Conservation (phyloP, 2,329 filamentous ascomycete species). For the Hymenoscyphus repandus region DNA sequence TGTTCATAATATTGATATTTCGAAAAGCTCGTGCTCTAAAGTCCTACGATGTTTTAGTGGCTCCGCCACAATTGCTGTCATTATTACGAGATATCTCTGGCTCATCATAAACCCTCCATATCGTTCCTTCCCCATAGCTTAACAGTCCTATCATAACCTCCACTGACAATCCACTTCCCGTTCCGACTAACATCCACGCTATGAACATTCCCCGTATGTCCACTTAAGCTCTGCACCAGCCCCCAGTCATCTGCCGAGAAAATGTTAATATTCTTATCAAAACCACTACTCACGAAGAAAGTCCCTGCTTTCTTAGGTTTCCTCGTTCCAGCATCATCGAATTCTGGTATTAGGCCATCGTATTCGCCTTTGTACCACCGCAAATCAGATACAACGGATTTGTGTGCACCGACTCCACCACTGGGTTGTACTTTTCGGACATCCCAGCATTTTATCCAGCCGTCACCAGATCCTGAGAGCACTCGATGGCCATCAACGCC, state of each 20-base stretch:
- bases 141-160: conserved; percentile 88
- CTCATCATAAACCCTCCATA: conserved; percentile 44
- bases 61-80: no score
- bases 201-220: conserved; percentile 87
- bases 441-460: conserved; percentile 98
- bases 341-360: conserved; percentile 56
- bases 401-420: conserved; percentile 85
- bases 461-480: conserved; percentile 86
- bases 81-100: no score
- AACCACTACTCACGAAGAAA: conserved; percentile 85
- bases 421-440: conserved; percentile 79
- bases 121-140: conserved; percentile 94
- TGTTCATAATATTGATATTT: no score
- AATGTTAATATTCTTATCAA: conserved; percentile 92
- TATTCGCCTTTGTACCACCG: conserved; percentile 90
- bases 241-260: conserved; percentile 97
- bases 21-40: no score
- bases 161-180: conserved; percentile 88
- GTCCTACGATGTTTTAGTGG: no score
- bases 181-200: conserved; percentile 85
- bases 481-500: conserved; percentile 85
- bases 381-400: conserved; percentile 85
- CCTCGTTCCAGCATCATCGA: conserved; percentile 60
- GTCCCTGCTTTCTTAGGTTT: conserved; percentile 82
- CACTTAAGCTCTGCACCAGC: conserved; percentile 77